Evolutionary conservation across 2,329 filamentous ascomycete genomes (phyloP), one percentile per base, ranked within the genome.

Genomic region (Coniochaeta pulveracea): DNA sequence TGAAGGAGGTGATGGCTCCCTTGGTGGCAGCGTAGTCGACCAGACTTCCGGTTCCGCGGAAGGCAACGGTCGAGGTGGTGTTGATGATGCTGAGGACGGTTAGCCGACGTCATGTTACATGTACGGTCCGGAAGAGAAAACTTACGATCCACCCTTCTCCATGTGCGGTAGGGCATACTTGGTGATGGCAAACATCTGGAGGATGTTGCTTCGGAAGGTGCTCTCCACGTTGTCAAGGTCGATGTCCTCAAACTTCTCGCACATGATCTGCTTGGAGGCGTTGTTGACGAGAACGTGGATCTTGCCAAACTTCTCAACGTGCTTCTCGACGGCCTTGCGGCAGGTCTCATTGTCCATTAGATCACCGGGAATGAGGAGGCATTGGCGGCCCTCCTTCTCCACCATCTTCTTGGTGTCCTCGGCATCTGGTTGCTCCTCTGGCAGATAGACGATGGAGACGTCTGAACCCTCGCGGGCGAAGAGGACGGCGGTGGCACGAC

Each of bases 401-500:
- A 76, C 63, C 41, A 64, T 45, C 21, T 54, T 52, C 43, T 69
- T 66, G 2, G 69, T 74, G 6, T 63, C 58, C 33, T 72, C 51
- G 1, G 72, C 72, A 35, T 76, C 72, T 14, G 58, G 47, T 40
- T 75, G 54, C 51, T 76, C 72, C 18, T 69, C 62, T 3, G 65
- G 64, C 2, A 72, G 58, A 41, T 73, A 69, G 11, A 65, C 61
- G 37, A 75, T 72, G 16, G 58, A 66, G 28, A 72, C 55, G 40
- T 74, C 63, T 10, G 71, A 67, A 2, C 72, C 71, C 45, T 76
- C 71, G 7, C 66, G 58, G 0, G 72, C 71, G 50, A 72, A 71
- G 3, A 75, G 50, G 1, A 73, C 57, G 0, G 69, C 69, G 2
- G 71, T 59, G 1, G 67, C 56, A 8, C 69, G 61, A 12, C 69